Base-by-base conservation (phyloP, 805 yeast genomes). In the Hanseniaspora nectarophila region DNA sequence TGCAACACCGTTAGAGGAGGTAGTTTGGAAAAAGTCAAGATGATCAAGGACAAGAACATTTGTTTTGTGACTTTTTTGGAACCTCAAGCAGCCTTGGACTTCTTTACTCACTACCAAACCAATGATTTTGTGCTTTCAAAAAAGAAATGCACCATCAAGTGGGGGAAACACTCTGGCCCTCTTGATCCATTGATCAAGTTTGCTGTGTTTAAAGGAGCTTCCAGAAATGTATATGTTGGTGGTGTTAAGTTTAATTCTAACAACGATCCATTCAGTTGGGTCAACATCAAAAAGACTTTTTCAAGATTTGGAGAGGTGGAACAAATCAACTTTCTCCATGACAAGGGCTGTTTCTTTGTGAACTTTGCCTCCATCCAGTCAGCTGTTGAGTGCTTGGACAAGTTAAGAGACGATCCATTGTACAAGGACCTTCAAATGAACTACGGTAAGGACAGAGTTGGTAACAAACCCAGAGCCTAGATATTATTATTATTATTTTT, bases 1-100 rank as follows among this genome's bases (percentile, higher is more conserved):
- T 90, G 98, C 72, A 92, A 92, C 63, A 95, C 86, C 49, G 95
- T 90, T 21, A 78, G 97, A 57, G 97, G 97, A 49, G 98, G 98
- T 2, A 75, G 89, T 43, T 73, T 90, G 57, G 96, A 90, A 63
- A 80, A 81, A 57, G 81, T 90, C 53, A 76, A 94, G 58, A 78
- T 84, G 54, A 73, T 90, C 51, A 75, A 80, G 50, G 97, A 87
- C 62, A 78, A 90, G 57, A 95, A 85, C 62, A 90, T 88, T 54
- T 88, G 97, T 63, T 92, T 92, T 64, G 85, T 92, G 49, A 90
- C 97, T 13, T 90, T 92, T 64, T 82, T 90, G 57, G 97, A 92
- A 63, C 95, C 97, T 26, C 84, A 90, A 50, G 95, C 97, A 2
- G 97, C 97, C 0, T 96, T 96, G 1, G 97, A 90, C 67, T 90